Conservation (phyloP, 768 basidiomycete genomes). For the Amanita rimosa region DNA sequence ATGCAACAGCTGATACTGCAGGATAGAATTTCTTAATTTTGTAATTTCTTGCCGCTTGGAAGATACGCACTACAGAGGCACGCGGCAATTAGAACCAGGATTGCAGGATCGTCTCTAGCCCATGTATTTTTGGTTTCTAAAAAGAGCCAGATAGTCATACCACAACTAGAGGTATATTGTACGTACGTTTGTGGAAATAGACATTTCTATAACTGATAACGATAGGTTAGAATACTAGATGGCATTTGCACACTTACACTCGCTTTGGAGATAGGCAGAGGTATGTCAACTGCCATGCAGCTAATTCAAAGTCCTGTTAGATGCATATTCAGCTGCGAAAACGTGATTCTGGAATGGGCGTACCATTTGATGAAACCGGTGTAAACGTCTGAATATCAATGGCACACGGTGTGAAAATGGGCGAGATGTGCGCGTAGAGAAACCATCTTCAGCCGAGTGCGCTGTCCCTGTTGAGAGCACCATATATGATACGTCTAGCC, state of each 20-base stretch:
- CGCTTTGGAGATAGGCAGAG: conserved; percentile 84
- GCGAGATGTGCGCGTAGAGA: conserved; percentile 20
- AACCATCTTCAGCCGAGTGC: conserved; percentile 28
- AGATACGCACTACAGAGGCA: conserved; percentile 56
- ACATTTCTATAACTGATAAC: conserved; percentile 77
- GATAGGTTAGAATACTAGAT: conserved; percentile 8
- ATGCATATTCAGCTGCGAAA: not conserved
- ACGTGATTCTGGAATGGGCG: conserved; percentile 10
- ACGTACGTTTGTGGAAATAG: conserved; percentile 92
- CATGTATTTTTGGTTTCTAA: conserved; percentile 96
- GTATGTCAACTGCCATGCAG: conserved; percentile 93
- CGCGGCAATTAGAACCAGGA: conserved; percentile 74
- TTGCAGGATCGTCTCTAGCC: conserved; percentile 96
- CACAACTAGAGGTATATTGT: not conserved
- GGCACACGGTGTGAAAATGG: conserved; percentile 51
- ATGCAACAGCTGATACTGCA: conserved; percentile 70
- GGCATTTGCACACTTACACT: conserved; percentile 47
- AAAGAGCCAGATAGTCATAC: not conserved
- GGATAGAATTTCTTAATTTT: not conserved
- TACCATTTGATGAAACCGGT: conserved; percentile 84
- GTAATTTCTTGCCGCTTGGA: not conserved
- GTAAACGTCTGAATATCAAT: conserved; percentile 68
- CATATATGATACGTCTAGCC: conserved; percentile 12
- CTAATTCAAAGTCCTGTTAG: conserved; percentile 86
- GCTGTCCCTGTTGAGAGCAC: conserved; percentile 28